Evolutionary conservation across 306 rosid species (phyloP).

Genomic region (Castanospermum australe): DNA sequence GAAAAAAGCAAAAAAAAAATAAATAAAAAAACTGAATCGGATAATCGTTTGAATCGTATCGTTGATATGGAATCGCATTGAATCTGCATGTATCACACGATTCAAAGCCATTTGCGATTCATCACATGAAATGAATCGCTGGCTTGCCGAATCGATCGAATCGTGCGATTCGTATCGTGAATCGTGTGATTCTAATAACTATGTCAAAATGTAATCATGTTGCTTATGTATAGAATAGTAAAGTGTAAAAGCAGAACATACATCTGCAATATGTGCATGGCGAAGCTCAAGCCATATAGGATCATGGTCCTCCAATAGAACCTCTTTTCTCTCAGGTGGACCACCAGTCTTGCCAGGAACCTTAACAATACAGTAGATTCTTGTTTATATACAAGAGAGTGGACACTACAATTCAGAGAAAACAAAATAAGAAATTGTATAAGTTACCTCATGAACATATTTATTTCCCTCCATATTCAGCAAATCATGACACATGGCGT

Average conservation of each 20-base stretch:
- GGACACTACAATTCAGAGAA: constrained; percentile 12
- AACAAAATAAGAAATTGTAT: not conserved
- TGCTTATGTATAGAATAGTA: not conserved
- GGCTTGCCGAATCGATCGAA: too few relatives aligned
- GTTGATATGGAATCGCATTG: too few relatives aligned
- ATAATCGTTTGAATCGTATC: too few relatives aligned
- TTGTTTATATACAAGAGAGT: constrained; percentile 16
- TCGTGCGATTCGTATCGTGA: too few relatives aligned
- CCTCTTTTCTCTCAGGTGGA: constrained; percentile 82
- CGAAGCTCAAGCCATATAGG: constrained; percentile 98
- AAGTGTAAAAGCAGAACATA: constrained; percentile 35
- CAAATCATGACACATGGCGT: constrained; percentile 94
- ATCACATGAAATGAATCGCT: too few relatives aligned
- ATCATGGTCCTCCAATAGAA: constrained; percentile 92
- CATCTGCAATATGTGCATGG: constrained; percentile 95
- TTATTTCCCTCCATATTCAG: constrained; percentile 86
- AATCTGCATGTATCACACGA: too few relatives aligned
- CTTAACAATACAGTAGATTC: constrained; percentile 40
- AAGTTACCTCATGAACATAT: constrained; percentile 81
- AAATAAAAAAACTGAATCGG: too few relatives aligned
- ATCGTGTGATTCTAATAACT: too few relatives aligned
- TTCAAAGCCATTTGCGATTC: too few relatives aligned
- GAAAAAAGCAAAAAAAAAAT: too few relatives aligned
- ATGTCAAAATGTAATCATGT: constrained; percentile 19
- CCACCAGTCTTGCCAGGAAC: constrained; percentile 80